Conservation (phyloP, 192 early-diverging fungal genomes). For the Chytriomyces hyalinus region DNA sequence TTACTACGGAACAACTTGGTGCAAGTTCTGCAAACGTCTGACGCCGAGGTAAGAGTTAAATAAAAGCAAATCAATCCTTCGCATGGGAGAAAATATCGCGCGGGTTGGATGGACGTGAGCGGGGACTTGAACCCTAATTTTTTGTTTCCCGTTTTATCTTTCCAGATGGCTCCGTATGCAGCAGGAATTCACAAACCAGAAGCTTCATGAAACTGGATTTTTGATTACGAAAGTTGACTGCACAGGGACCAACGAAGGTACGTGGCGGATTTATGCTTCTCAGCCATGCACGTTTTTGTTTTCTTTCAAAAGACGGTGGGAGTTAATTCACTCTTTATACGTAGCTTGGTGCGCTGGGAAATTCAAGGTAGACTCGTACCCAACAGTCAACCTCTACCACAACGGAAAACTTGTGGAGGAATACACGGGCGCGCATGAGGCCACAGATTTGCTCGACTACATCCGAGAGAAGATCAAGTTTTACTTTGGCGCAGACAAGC, state of each 20-base stretch:
- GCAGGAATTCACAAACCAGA: conserved; percentile 21
- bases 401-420: conserved; percentile 43
- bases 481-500: conserved; percentile 21
- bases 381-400: conserved; percentile 44
- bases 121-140: not conserved
- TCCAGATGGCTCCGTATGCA: conserved; percentile 29
- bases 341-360: conserved; percentile 32
- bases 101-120: not conserved
- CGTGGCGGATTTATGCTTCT: not conserved
- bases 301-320: too few relatives aligned
- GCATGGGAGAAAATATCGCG: not conserved
- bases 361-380: conserved; percentile 28
- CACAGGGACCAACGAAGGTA: conserved; percentile 25
- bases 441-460: conserved; percentile 14
- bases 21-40: conserved; percentile 2
- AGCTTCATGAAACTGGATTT: conserved; percentile 19
- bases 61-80: not conserved
- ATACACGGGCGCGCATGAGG: conserved; percentile 42
- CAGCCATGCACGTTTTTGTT: too few relatives aligned
- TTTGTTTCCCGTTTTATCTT: not conserved
- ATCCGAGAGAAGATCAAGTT: conserved; percentile 18
- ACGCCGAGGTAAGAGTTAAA: not conserved
- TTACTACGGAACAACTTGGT: conserved; percentile 31
- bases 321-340: not conserved
- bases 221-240: conserved; percentile 35